Evolutionary conservation across 495 filamentous ascomycete genomes (phyloP), one percentile per base, ranked within the genome.

Genomic region (Trichocladium antarcticum): DNA sequence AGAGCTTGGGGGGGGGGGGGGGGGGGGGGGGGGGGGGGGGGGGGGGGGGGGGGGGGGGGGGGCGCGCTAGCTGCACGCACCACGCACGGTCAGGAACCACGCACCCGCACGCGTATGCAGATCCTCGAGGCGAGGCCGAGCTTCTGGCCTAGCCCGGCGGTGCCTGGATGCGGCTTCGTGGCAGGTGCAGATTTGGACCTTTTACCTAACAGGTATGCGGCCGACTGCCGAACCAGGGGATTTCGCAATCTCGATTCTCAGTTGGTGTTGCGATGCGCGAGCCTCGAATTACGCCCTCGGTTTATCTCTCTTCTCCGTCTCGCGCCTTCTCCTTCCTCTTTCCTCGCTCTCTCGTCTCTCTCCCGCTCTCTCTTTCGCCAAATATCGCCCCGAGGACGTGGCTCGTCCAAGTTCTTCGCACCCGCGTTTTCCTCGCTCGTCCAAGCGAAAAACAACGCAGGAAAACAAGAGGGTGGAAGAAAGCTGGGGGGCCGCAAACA

Each of bases 131-230:
- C 39, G 34, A 34, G 35, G 35, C 35, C 37, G 32, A 20, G 49
- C 51, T 54, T 40, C 47, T 55, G 46, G 45, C 12, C 31, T 11
- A 36, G 42, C 42, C 51, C 20, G 53, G 36, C 51, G 50, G 56
- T 57, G 48, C 51, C 53, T 57, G 51, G 53, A 51, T 61, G 59
- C 56, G 53, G 58, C 53, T 56, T 54, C 47, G 50, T 50, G 56
- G 58, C 56, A 56, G 46, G 37, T 47, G 51, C 43, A 56, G 47
- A 34, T 49, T 54, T 37, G 31, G 51, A 52, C 37, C 28, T 36
- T 53, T 46, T 51, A 56, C 58, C 58, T 56, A 51, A 54, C 46
- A 51, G 45, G 47, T 55, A 14, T 39, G 47, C 46, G 54, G 49
- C 51, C 53, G 59, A 57, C 42, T 62, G 54, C 57, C 57, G 57